Conservation (phyloP, 2,329 filamentous ascomycete genomes). For the Nemania diffusa region DNA sequence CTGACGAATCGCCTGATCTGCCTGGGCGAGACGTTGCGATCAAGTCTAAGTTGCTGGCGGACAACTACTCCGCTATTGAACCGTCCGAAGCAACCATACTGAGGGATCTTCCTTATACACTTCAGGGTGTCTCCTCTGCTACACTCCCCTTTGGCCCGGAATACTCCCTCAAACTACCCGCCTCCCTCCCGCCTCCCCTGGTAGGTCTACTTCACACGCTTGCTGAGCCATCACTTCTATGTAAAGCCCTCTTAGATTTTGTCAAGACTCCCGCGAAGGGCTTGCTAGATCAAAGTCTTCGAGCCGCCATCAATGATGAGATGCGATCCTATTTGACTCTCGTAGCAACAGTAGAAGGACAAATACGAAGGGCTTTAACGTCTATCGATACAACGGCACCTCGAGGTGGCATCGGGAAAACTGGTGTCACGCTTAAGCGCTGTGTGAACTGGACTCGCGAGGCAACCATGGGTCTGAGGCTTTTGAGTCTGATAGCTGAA, state of each 20-base stretch:
- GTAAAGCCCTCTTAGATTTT: constrained; percentile 81
- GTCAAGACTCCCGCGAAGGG: constrained; percentile 84
- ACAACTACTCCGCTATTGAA: constrained; percentile 65
- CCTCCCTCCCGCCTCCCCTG: constrained; percentile 82
- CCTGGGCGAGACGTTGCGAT: constrained; percentile 63
- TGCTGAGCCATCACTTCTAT: constrained; percentile 93
- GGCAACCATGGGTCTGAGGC: constrained; percentile 90
- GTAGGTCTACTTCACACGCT: constrained; percentile 88
- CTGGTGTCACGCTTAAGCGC: constrained; percentile 91
- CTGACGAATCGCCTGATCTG: constrained; percentile 34
- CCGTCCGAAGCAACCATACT: constrained; percentile 74
- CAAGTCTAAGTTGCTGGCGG: constrained; percentile 67
- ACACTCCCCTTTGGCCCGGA: constrained; percentile 80
- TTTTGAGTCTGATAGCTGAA: constrained; percentile 95
- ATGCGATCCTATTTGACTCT: constrained; percentile 89
- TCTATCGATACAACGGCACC: constrained; percentile 76
- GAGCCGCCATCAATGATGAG: constrained; percentile 85
- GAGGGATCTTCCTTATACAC: constrained; percentile 87
- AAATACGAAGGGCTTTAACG: constrained; percentile 84
- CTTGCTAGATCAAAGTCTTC: constrained; percentile 89
- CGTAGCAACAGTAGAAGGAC: constrained; percentile 90
- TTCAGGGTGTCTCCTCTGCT: constrained; percentile 90
- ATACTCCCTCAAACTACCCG: constrained; percentile 77
- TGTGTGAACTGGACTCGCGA: constrained; percentile 98
- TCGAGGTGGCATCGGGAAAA: constrained; percentile 79